Conservation (phyloP, 1,139 yeast species). For the Hemisphaericaspora xylanilytica region DNA sequence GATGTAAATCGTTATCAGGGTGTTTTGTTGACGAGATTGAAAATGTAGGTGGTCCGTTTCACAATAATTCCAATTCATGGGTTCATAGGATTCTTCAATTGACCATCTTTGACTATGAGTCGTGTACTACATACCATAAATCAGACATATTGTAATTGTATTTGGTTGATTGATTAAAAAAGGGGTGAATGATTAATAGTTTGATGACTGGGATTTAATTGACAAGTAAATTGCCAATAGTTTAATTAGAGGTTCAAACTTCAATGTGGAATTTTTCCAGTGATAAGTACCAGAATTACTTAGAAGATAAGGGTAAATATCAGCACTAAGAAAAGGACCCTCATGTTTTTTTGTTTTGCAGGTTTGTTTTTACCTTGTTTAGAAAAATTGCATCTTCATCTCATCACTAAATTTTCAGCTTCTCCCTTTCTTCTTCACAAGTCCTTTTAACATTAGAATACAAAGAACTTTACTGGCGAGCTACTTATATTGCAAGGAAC, state of each 20-base stretch:
- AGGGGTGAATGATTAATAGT: too few relatives aligned
- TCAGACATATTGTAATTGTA: conserved; percentile 42
- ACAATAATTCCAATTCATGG: neutral
- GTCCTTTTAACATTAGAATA: neutral
- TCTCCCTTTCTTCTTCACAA: conserved; percentile 3
- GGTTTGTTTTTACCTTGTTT: neutral
- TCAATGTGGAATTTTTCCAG: neutral
- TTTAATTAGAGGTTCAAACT: neutral
- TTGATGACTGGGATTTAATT: too few relatives aligned
- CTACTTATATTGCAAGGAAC: conserved; percentile 61
- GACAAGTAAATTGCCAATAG: too few relatives aligned
- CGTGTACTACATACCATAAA: conserved; percentile 47
- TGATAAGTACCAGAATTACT: conserved; percentile 1
- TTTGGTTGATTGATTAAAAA: too few relatives aligned
- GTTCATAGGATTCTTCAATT: neutral
- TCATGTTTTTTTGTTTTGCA: conserved; percentile 3
- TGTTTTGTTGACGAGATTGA: too few relatives aligned
- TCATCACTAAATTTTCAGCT: neutral
- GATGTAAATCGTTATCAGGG: too few relatives aligned
- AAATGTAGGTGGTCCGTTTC: neutral
- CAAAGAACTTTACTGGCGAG: conserved; percentile 39
- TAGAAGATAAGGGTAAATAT: neutral
- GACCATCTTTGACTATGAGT: too few relatives aligned
- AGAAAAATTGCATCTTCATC: too few relatives aligned
- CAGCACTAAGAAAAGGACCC: conserved; percentile 2